These are phyloP conservation scores for Abrus precatorius DNA, from an alignment of 306 rosid genomes.

Conservation along the genomic window DNA sequence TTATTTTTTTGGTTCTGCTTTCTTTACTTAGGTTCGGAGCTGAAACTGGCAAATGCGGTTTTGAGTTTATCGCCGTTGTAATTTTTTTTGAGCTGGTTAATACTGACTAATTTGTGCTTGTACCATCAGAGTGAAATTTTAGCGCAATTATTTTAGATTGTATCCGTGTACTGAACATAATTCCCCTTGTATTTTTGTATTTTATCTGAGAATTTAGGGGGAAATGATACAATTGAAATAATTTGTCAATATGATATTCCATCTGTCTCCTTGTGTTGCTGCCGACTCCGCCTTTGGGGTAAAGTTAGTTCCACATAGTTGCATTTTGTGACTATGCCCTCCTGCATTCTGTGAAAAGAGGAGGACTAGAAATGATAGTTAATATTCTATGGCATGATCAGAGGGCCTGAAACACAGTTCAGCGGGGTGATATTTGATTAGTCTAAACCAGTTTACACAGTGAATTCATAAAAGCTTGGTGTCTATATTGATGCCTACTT, in stretches of 20 bases:
- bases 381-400: not conserved
- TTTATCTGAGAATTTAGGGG: conserved; percentile 5
- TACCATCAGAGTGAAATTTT: not conserved
- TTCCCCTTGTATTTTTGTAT: not conserved
- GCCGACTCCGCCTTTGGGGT: not conserved
- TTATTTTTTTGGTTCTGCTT: not conserved
- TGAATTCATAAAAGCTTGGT: conserved; percentile 8
- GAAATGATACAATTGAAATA: not conserved
- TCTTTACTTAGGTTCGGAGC: not conserved
- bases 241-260: not conserved
- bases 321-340: not conserved
- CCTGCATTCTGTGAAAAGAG: conserved; percentile 11
- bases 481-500: not conserved
- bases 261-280: not conserved
- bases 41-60: conserved; percentile 12
- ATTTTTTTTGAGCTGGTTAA: not conserved
- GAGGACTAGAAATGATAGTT: conserved; percentile 2
- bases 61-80: not conserved
- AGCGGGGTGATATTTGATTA: conserved; percentile 19
- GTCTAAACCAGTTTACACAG: not conserved
- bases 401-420: not conserved
- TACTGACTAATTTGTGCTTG: not conserved
- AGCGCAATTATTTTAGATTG: not conserved
- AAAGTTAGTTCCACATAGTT: conserved; percentile 1
- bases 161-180: not conserved